Evolutionary conservation across 768 basidiomycete genomes (phyloP), one percentile per base, ranked within the genome.

Genomic region (Baorangia bicolor): DNA sequence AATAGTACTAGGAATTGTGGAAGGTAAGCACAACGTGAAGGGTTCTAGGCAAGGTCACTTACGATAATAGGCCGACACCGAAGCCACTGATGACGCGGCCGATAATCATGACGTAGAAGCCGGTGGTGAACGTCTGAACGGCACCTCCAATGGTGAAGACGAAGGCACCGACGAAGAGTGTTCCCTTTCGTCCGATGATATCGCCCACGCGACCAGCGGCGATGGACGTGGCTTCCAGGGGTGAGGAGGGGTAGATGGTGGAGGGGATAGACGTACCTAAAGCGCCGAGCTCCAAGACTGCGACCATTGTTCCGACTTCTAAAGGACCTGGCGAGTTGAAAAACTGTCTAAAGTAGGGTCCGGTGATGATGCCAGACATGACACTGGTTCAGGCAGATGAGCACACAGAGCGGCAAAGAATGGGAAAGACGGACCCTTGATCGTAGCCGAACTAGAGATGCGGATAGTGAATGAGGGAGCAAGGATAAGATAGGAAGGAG

Each of bases 331-430:
- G 94, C 20, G 85, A 80, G 56, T 90, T 75, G 77, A 98, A 95
- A 74, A 83, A 95, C 51, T 85, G 82, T 61, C 78, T 82, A 73
- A 93, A 92, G 70, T 92, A 81, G 21, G 88, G 88, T 0, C 88
- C 88, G 27, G 88, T 97, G 71, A 98, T 95, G 61, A 97, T 86
- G 28, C 94, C 94, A 60, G 87, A 88, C 87, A 92, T 92, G 69
- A 92, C 90, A 57, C 91, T 92, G 66, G 21, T 21, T 25, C 31
- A 9, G 35, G 23, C 12, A 20, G 28, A 37, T 62, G 28, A 61
- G 61, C 40, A 48, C 51, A 49, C 13, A n/a, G 13, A 31, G 21
- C 38, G 42, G 21, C 4, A 44, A 51, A 41, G 45, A 49, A 62
- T 58, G 46, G 44, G 55, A 57, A 28, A 28, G 16, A 28, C 46